Percentiles rank a stretch among this genome's conserved stretches.
phyloP scores from a whole-genome alignment of 169 alveolate species.

The Cryptosporidium viatorum region DNA sequence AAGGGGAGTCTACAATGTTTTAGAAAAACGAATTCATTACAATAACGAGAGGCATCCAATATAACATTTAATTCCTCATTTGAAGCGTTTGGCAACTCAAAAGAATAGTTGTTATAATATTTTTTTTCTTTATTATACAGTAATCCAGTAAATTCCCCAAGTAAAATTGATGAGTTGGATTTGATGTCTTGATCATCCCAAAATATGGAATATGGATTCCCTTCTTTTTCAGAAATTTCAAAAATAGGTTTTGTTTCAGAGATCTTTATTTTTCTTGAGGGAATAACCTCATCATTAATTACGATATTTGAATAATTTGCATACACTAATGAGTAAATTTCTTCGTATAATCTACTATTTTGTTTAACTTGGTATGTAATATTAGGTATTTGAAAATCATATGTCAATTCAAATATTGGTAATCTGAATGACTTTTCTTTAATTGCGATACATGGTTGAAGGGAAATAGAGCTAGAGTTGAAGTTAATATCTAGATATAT shows the following conservation, averaged over 20 bases:
- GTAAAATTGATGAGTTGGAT: constrained; percentile 35
- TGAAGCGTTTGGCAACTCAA: constrained; percentile 31
- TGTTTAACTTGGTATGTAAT: constrained; percentile 40
- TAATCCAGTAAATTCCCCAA: constrained; percentile 65
- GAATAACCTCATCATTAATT: background rate
- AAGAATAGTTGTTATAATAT: background rate
- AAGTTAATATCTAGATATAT: constrained; percentile 25
- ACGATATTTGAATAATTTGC: constrained; percentile 21
- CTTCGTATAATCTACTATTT: constrained; percentile 32
- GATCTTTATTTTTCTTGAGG: background rate
- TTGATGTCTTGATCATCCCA: constrained; percentile 50
- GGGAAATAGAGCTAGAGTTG: background rate
- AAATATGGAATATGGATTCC: constrained; percentile 12
- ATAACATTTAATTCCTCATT: constrained; percentile 1
- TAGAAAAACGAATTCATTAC: constrained; percentile 63
- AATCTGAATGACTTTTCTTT: constrained; percentile 32
- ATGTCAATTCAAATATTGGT: constrained; percentile 45
- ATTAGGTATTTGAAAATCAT: constrained; percentile 50
- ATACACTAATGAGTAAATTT: constrained; percentile 39
- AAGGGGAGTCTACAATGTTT: constrained; percentile 53
- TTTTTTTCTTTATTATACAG: background rate
- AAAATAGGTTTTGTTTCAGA: constrained; percentile 22
- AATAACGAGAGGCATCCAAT: constrained; percentile 31
- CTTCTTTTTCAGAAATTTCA: constrained; percentile 15
- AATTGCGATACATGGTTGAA: constrained; percentile 64